phyloP scores from a whole-genome alignment of 1,284 basidiomycete species.

The Ustilago xerochloae region DNA sequence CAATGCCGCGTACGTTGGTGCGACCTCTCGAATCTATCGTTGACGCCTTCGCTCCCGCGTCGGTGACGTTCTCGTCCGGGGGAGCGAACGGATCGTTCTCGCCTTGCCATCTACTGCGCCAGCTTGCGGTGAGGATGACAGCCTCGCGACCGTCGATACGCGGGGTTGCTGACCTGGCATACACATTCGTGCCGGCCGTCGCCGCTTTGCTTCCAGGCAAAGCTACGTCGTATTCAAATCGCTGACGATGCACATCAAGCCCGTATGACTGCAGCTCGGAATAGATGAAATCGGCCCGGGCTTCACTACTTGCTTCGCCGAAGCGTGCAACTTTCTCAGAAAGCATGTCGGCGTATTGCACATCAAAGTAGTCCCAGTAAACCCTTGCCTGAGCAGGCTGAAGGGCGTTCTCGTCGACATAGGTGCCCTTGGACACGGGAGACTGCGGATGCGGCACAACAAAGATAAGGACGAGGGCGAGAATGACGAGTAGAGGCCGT shows the following conservation, averaged over 20 bases:
- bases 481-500: slow-evolving; percentile 24
- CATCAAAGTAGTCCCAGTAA: slow-evolving; percentile 59
- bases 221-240: slow-evolving; percentile 4
- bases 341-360: slow-evolving; percentile 53
- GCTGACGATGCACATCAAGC: slow-evolving; percentile 39
- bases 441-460: slow-evolving; percentile 51
- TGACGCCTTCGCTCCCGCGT: no score
- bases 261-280: slow-evolving; percentile 53
- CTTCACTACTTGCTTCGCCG: slow-evolving; percentile 12
- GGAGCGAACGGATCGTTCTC: slow-evolving; percentile 33
- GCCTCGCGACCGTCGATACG: slow-evolving; percentile 89
- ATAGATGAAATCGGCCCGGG: slow-evolving; percentile 46
- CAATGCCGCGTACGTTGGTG: slow-evolving; percentile 85
- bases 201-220: not conserved
- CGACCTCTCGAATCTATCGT: slow-evolving; percentile 67
- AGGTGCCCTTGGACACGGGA: slow-evolving; percentile 58
- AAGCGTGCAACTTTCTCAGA: slow-evolving; percentile 38
- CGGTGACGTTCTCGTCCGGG: slow-evolving; percentile 7
- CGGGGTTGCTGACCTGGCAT: slow-evolving; percentile 83
- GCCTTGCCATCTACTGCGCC: slow-evolving; percentile 59
- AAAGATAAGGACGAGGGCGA: slow-evolving; percentile 41
- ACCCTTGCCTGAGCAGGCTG: slow-evolving; percentile 59
- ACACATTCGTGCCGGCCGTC: slow-evolving; percentile 78
- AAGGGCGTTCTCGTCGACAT: slow-evolving; percentile 67
- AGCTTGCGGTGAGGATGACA: slow-evolving; percentile 70